These are phyloP conservation scores for Leishmania arabica DNA, from an alignment of 208 protist genomes.

Conservation along the genomic window DNA sequence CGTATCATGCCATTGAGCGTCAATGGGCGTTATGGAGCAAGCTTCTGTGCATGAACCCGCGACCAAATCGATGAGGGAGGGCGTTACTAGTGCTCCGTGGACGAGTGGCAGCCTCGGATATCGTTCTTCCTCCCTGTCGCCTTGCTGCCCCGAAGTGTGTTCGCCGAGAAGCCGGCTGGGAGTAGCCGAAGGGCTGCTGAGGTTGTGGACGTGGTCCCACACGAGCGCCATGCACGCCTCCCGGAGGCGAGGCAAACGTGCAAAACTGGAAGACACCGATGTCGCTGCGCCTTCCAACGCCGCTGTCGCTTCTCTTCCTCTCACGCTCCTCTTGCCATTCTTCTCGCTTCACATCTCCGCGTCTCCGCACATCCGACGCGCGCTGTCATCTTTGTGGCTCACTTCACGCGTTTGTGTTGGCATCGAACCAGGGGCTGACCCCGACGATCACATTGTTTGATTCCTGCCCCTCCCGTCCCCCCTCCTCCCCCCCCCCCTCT, in stretches of 20 bases:
- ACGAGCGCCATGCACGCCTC: not conserved
- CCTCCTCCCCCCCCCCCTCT: not conserved
- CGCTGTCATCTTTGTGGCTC: not conserved
- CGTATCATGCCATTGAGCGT: not conserved
- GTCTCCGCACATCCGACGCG: not conserved
- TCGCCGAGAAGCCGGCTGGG: not conserved
- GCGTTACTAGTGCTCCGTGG: not conserved
- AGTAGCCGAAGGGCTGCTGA: not conserved
- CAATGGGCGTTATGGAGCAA: not conserved
- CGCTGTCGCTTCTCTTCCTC: not conserved
- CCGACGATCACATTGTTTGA: not conserved
- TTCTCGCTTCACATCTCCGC: not conserved
- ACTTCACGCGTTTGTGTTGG: not conserved
- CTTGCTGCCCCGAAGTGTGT: too few species aligned
- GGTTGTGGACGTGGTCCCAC: not conserved
- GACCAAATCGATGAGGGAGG: not conserved
- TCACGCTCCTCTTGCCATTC: not conserved
- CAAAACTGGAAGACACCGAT: too few species aligned
- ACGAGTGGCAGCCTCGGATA: not conserved
- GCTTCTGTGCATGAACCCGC: not conserved
- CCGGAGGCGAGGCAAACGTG: not conserved
- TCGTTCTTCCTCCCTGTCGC: not conserved
- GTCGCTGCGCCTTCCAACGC: too few species aligned
- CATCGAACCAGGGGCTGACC: not conserved
- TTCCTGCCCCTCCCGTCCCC: not conserved